Conservation (phyloP, 2,329 filamentous ascomycete species). For the Fusarium sororula region DNA sequence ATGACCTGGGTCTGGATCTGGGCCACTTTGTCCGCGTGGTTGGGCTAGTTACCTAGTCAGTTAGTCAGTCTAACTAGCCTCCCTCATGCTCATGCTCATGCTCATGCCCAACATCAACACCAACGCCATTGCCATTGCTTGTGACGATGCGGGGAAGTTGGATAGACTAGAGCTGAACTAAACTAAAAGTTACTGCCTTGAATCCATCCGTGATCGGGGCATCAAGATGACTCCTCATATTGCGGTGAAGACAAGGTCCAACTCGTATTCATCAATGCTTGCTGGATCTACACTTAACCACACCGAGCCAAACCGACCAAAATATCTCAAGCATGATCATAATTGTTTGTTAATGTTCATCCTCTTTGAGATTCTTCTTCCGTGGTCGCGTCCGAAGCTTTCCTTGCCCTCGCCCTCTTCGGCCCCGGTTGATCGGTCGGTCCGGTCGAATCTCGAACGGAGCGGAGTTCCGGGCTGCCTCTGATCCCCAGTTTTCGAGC, state of each 20-base stretch:
- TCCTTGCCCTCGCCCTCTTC: neutral
- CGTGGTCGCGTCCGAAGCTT: slow-evolving; percentile 12
- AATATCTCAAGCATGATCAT: neutral
- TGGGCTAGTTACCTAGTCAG: neutral
- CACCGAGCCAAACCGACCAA: neutral
- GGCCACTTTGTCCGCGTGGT: slow-evolving; percentile 23
- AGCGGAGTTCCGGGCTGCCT: slow-evolving; percentile 31
- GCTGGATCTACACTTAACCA: slow-evolving; percentile 13
- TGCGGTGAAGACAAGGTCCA: slow-evolving; percentile 22
- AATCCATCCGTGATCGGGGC: slow-evolving; percentile 12
- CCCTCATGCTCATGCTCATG: slow-evolving; percentile 14
- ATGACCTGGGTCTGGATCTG: slow-evolving; percentile 23
- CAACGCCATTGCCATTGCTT: neutral
- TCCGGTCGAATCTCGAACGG: slow-evolving; percentile 6
- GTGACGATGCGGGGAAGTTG: slow-evolving; percentile 28
- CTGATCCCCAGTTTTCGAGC: slow-evolving; percentile 14
- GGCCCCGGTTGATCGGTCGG: slow-evolving; percentile 29
- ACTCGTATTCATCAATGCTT: slow-evolving; percentile 14
- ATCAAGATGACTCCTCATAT: slow-evolving; percentile 24
- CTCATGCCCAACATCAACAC: slow-evolving; percentile 10
- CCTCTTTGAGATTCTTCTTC: slow-evolving; percentile 3
- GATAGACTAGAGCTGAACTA: neutral
- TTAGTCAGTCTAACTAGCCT: neutral
- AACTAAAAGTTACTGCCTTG: neutral
- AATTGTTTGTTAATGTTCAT: neutral